Evolutionary conservation across 306 rosid species (phyloP).

Genomic region (Dryas drummondii): DNA sequence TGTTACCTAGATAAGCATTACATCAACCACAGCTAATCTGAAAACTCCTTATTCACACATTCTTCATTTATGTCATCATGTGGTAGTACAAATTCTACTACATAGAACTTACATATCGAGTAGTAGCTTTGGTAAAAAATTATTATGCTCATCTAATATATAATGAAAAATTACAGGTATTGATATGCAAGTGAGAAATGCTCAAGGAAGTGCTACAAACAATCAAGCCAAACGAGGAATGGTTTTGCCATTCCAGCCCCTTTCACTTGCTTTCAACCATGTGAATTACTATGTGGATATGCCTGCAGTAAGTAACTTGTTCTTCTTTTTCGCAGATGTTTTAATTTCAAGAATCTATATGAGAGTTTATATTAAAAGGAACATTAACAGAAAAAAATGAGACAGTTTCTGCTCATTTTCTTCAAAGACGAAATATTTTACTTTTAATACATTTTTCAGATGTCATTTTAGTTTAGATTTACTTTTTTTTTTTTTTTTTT

Average conservation of each 20-base stretch:
- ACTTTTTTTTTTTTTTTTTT: neutral
- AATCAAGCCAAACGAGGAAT: conserved; percentile 18
- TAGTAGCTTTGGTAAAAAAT: neutral
- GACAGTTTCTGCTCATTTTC: neutral
- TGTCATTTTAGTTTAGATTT: neutral
- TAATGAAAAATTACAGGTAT: conserved; percentile 1
- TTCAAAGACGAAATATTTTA: neutral
- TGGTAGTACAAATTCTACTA: neutral
- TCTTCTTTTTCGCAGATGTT: neutral
- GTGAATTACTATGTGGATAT: conserved; percentile 27
- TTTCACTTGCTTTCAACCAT: conserved; percentile 27
- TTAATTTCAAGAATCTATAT: neutral
- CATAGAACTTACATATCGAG: neutral
- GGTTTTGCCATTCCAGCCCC: conserved; percentile 27
- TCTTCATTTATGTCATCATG: neutral
- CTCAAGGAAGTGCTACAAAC: conserved; percentile 10
- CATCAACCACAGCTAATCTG: no score
- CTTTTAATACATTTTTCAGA: neutral
- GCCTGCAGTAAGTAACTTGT: conserved; percentile 21
- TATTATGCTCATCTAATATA: neutral
- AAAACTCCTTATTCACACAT: no score
- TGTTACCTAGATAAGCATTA: neutral
- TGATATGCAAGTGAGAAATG: conserved; percentile 22
- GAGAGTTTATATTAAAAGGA: neutral
- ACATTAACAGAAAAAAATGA: neutral